phyloP scores from a whole-genome alignment of 2,329 filamentous ascomycete genomes.

The Monosporascus sp. region DNA sequence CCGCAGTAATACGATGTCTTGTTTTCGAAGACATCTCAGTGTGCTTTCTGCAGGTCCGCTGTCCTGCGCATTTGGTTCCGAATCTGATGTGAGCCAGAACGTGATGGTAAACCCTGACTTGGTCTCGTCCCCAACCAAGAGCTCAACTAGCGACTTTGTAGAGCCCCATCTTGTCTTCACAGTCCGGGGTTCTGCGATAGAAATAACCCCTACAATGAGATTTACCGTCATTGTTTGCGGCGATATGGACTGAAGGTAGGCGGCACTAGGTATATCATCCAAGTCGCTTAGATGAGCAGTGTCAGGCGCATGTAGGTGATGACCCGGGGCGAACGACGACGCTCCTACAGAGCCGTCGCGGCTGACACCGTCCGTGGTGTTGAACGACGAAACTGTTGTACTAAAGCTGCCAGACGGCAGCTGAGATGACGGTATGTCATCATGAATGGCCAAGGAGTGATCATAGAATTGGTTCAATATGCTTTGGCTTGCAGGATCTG shows the following conservation, averaged over 20 bases:
- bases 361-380: constrained; percentile 26
- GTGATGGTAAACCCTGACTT: constrained; percentile 73
- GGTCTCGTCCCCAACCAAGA: constrained; percentile 82
- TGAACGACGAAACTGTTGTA: constrained; percentile 30
- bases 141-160: constrained; percentile 63
- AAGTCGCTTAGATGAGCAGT: constrained; percentile 55
- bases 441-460: constrained; percentile 68
- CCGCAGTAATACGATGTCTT: constrained; percentile 73
- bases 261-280: constrained; percentile 62
- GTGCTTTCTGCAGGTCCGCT: constrained; percentile 10
- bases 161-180: constrained; percentile 63
- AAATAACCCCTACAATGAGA: constrained; percentile 74
- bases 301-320: constrained; percentile 18
- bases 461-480: constrained; percentile 65
- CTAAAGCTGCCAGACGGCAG: constrained; percentile 31
- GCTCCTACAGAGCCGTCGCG: constrained; percentile 26
- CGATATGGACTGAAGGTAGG: constrained; percentile 58
- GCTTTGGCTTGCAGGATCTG: constrained; percentile 30
- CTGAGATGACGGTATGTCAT: constrained; percentile 60
- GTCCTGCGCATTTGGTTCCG: constrained; percentile 30
- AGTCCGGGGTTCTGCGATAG: constrained; percentile 60
- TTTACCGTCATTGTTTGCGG: constrained; percentile 81
- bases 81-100: constrained; percentile 63
- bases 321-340: constrained; percentile 10
- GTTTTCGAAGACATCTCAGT: constrained; percentile 50